Percentiles rank a stretch among this genome's conserved stretches.
These are phyloP conservation scores for Stagonosporopsis rhizophila DNA, from an alignment of 2,329 filamentous ascomycete species.

Conservation along the genomic window DNA sequence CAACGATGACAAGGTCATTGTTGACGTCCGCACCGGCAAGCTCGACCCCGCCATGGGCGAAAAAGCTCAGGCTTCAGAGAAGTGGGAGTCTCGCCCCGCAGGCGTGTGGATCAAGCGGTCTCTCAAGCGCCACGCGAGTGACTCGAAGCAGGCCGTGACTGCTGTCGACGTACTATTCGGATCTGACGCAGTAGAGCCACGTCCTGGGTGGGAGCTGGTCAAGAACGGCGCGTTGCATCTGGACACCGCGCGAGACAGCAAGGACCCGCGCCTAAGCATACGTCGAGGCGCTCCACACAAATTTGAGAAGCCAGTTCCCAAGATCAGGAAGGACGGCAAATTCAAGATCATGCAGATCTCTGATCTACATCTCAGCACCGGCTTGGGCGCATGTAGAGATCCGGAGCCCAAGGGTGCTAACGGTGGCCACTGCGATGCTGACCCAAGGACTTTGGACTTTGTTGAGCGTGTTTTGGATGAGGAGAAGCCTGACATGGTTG, in stretches of 20 bases:
- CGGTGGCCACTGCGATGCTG: constrained; percentile 84
- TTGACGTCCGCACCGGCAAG: constrained; percentile 78
- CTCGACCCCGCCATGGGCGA: constrained; percentile 69
- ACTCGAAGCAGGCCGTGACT: constrained; percentile 77
- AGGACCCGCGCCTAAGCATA: constrained; percentile 78
- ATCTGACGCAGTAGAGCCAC: constrained; percentile 87
- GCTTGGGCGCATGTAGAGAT: constrained; percentile 83
- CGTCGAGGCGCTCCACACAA: constrained; percentile 73
- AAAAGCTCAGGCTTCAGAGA: constrained; percentile 63
- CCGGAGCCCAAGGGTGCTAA: constrained; percentile 77
- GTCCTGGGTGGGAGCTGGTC: constrained; percentile 81
- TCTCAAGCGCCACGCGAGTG: constrained; percentile 73
- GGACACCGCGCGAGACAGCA: constrained; percentile 66
- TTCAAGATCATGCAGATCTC: constrained; percentile 98
- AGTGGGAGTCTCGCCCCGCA: constrained; percentile 78
- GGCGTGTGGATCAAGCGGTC: constrained; percentile 86
- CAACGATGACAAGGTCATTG: constrained; percentile 76
- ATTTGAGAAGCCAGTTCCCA: constrained; percentile 72
- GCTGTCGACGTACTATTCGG: constrained; percentile 88
- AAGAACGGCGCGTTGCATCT: constrained; percentile 71
- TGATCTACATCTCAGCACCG: constrained; percentile 94
- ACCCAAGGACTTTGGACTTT: constrained; percentile 90
- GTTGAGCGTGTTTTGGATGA: constrained; percentile 83
- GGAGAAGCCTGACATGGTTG: constrained; percentile 90
- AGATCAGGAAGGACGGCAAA: constrained; percentile 85